Percentiles rank a stretch among this genome's conserved stretches.
phyloP scores from a whole-genome alignment of 306 rosid genomes.

The Acacia crassicarpa region DNA sequence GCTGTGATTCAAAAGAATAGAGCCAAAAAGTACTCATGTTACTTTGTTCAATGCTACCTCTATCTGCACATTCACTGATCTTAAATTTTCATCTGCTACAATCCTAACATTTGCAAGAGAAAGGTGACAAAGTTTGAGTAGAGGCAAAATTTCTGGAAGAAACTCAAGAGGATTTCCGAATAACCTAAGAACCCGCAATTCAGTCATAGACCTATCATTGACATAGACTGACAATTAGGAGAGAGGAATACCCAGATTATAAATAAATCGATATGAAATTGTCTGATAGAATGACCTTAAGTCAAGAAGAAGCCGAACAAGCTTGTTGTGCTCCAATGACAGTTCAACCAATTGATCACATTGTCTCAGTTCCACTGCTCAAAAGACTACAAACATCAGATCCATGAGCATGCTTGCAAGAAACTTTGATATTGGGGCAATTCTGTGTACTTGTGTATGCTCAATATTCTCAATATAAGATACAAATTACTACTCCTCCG shows the following conservation, averaged over 20 bases:
- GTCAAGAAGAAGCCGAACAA: conserved; percentile 89
- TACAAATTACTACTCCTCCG: background rate
- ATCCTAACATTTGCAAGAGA: conserved; percentile 94
- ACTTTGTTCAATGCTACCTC: conserved; percentile 59
- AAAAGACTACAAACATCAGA: conserved; percentile 38
- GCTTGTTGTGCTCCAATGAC: conserved; percentile 89
- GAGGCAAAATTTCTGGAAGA: conserved; percentile 94
- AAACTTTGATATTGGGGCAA: conserved; percentile 17
- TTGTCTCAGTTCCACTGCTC: conserved; percentile 85
- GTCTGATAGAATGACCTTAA: conserved; percentile 69
- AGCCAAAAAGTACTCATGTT: conserved; percentile 1
- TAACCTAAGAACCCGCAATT: conserved; percentile 83
- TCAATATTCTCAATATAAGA: background rate
- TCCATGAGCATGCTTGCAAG: conserved; percentile 18
- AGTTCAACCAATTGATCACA: conserved; percentile 85
- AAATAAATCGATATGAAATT: conserved; percentile 29
- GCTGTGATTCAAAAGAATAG: conserved; percentile 20
- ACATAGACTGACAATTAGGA: conserved; percentile 42
- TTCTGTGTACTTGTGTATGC: background rate
- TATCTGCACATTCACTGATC: conserved; percentile 93
- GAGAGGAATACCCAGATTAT: conserved; percentile 43
- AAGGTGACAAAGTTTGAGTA: conserved; percentile 84
- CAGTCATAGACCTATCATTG: conserved; percentile 91
- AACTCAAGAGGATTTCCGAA: conserved; percentile 96
- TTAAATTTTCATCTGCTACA: conserved; percentile 88